These are phyloP conservation scores for Beauveria pseudobassiana DNA, from an alignment of 2,329 filamentous ascomycete genomes.

Conservation along the genomic window DNA sequence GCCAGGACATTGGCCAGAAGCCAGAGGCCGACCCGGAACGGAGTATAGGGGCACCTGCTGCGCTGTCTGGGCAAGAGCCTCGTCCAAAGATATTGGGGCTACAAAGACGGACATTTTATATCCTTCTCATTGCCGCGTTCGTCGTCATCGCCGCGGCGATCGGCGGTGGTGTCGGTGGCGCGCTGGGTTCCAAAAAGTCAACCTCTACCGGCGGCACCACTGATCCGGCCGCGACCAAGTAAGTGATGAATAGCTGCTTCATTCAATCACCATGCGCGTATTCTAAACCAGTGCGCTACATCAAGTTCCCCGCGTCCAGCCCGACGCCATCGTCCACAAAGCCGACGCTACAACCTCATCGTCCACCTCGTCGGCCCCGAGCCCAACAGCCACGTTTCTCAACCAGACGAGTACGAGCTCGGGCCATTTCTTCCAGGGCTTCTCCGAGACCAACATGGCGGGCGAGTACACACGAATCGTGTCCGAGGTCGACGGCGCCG, in stretches of 20 bases:
- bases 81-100: conserved; percentile 2
- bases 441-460: conserved; percentile 17
- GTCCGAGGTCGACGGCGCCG: conserved; percentile 18
- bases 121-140: background rate
- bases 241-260: background rate
- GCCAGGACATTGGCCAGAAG: background rate
- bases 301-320: too few relatives aligned
- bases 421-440: conserved; percentile 26
- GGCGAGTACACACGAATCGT: conserved; percentile 20
- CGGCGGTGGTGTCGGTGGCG: conserved; percentile 9
- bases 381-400: conserved; percentile 14
- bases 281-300: too few relatives aligned
- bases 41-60: background rate
- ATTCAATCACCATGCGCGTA: too few relatives aligned
- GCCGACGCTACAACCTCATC: background rate
- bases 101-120: background rate
- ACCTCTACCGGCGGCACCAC: background rate
- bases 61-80: background rate
- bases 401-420: conserved; percentile 16
- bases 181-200: background rate
- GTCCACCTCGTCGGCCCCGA: background rate
- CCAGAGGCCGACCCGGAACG: background rate
- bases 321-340: background rate
- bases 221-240: background rate
- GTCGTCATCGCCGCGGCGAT: conserved; percentile 10